These are phyloP conservation scores for Candida nemodendra DNA, from an alignment of 805 yeast genomes.

Conservation along the genomic window DNA sequence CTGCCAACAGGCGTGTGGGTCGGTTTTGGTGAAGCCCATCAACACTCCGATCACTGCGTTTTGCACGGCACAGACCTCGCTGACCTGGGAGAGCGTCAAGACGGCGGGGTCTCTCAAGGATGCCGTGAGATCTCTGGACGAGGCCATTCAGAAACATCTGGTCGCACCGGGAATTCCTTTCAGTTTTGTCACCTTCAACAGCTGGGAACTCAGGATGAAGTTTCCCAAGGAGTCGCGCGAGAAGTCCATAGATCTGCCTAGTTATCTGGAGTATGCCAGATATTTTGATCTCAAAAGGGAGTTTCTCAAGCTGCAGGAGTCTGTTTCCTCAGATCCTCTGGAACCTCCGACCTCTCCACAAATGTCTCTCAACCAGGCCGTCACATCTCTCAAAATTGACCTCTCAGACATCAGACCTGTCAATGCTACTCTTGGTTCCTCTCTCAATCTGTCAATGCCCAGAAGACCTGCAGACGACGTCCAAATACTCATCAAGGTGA, in stretches of 20 bases:
- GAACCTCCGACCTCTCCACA: slow-evolving; percentile 31
- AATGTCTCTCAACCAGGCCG: slow-evolving; percentile 20
- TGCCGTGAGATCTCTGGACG: slow-evolving; percentile 57
- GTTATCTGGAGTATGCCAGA: slow-evolving; percentile 70
- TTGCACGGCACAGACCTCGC: slow-evolving; percentile 49
- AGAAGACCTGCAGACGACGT: slow-evolving; percentile 48
- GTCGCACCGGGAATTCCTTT: slow-evolving; percentile 48
- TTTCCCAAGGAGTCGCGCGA: slow-evolving; percentile 81
- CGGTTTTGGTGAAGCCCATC: slow-evolving; percentile 55
- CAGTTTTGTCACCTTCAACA: slow-evolving; percentile 62
- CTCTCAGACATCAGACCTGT: slow-evolving; percentile 19
- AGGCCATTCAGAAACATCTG: slow-evolving; percentile 43
- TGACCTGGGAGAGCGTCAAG: slow-evolving; percentile 62
- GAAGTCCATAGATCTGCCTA: slow-evolving; percentile 67
- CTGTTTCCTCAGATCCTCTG: slow-evolving; percentile 53
- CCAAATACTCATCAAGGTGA: slow-evolving; percentile 41
- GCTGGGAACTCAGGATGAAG: slow-evolving; percentile 73
- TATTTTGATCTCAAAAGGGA: slow-evolving; percentile 77
- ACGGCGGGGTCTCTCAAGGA: slow-evolving; percentile 60
- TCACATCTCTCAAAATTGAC: slow-evolving; percentile 21
- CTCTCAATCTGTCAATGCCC: slow-evolving; percentile 30
- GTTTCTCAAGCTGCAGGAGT: slow-evolving; percentile 64
- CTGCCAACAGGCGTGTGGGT: slow-evolving; percentile 40
- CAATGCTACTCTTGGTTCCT: slow-evolving; percentile 8
- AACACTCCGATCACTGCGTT: slow-evolving; percentile 65